Base-by-base conservation (phyloP, 2,329 filamentous ascomycete species). In the Epichloe elymi region DNA sequence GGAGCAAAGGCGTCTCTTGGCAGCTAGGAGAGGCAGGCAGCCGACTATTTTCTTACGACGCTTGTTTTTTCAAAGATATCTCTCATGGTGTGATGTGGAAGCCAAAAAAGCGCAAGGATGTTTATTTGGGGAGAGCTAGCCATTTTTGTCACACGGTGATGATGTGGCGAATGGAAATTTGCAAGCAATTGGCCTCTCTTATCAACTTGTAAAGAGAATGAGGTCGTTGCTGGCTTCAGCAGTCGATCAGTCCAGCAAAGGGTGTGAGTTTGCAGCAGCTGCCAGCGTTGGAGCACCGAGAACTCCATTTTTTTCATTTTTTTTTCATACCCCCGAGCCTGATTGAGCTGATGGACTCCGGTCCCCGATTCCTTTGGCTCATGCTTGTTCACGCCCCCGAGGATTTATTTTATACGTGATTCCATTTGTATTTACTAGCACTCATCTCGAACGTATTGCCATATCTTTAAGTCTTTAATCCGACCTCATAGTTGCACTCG, bases 391-490 rank as follows among this genome's bases (percentile, higher is more conserved):
- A 50, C 44, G 42, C 38, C 30, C 49, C 49, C 51, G 53, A 5
- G 55, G 53, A 55, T 20, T 53, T 54, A 53, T 57, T 56, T 57
- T 51, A 56, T 58, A 60, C 60, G 56, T 58, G 61, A 63, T 64
- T 63, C 57, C 60, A 60, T 57, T 63, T 66, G 60, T 64, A 57
- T 61, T 64, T 65, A 53, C 60, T 61, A 67, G 64, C 67, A 61
- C 47, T 62, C 61, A 63, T 59, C 61, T 60, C 58, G 56, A 66
- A 59, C 59, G 63, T 61, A 61, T 65, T 60, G 61, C 60, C 56
- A 62, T 66, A 64, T 63, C 57, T 63, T 50, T 60, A 68, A 67
- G 58, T 60, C 60, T 66, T 67, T 65, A 68, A 68, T 68, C 60
- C 61, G 59, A 62, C 56, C 60, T 62, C 59, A 61, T 61, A 62